Base-by-base conservation (phyloP, 2,329 filamentous ascomycete genomes). In the Ophiostoma sp. region DNA sequence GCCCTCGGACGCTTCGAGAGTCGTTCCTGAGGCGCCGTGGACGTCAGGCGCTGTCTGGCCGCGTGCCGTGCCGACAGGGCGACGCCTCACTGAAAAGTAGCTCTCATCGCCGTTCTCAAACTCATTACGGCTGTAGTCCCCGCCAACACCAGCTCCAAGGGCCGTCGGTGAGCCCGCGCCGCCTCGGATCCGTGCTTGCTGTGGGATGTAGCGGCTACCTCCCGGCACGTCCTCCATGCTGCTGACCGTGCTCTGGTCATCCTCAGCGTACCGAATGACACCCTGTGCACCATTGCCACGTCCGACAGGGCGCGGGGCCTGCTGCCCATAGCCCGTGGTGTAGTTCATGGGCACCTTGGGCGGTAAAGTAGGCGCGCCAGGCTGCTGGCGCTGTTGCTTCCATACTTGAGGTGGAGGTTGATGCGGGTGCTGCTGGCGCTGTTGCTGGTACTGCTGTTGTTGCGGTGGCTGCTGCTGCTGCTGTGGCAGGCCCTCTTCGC, bases 101-200 rank as follows among this genome's bases (percentile, higher is more conserved):
- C 80, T 78, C 68, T 88, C 86, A 70, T 88, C 85, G 11, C 84
- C 85, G 2, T 80, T 79, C 0, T 79, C 78, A 73, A 81, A 87
- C 72, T 87, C 85, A 14, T 79, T 78, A 42, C 79, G 76, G 11
- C 60, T 67, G 18, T 77, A 78, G 52, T 81, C 82, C 45, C 81
- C 82, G 4, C 77, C 78, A 44, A 77, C 78, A 27, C 65, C 65
- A 14, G 40, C 38, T 12, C 38, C 47, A 5, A 67, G 12, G 14
- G 75, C 74, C 40, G 74, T 45, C 2, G 72, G 66, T 16, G 71
- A 67, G 2, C 69, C 71, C 0, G 68, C 71, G 1, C 71, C 71
- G 6, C 71, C 71, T 1, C 71, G 69, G 0, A 72, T 69, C 8
- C 58, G 68, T 4, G 65, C 41, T 49, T 42, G 62, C 27, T 68